Conservation (phyloP, 805 yeast species). For the Kodamaea leandrae region DNA sequence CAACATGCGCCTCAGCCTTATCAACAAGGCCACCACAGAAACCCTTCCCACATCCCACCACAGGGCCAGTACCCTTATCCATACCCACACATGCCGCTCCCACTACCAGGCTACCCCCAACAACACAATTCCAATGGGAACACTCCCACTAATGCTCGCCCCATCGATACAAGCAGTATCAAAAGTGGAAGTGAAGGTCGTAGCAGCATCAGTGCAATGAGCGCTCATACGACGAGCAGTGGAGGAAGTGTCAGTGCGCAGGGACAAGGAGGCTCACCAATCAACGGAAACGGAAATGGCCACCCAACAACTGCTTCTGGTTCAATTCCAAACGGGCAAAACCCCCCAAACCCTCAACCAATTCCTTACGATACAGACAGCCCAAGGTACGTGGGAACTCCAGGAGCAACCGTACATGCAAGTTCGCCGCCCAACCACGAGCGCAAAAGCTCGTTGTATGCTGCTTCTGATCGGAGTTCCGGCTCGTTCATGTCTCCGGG, state of each 20-base stretch:
- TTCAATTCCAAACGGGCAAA: background rate
- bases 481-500: background rate
- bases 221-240: background rate
- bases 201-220: background rate
- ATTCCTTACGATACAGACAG: too few species aligned
- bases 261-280: too few species aligned
- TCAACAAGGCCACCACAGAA: slow-evolving; percentile 8
- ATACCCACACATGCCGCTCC: background rate
- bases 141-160: too few species aligned
- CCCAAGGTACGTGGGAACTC: too few species aligned
- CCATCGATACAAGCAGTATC: background rate
- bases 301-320: background rate
- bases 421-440: too few species aligned
- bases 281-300: background rate
- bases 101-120: background rate
- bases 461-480: too few species aligned
- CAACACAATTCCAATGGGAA: background rate
- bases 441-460: too few species aligned
- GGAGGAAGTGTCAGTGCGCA: background rate
- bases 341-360: too few species aligned
- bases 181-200: too few species aligned
- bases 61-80: background rate
- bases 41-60: slow-evolving; percentile 5
- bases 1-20: slow-evolving; percentile 8
- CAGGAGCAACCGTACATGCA: too few species aligned